phyloP scores from a whole-genome alignment of 306 rosid species.

The Hippophae gyantsensis region DNA sequence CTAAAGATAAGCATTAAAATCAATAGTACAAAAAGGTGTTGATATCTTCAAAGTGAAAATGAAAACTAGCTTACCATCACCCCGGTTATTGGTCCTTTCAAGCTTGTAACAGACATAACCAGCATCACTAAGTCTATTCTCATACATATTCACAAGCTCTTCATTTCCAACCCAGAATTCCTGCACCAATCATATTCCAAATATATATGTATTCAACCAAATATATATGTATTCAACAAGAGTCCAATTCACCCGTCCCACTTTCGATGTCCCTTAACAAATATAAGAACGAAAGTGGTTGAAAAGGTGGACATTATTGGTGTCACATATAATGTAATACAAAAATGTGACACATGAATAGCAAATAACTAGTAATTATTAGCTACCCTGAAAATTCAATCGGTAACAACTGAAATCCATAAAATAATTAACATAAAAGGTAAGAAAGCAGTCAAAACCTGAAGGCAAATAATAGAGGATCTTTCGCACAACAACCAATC shows the following conservation, averaged over 20 bases:
- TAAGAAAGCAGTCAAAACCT: constrained; percentile 36
- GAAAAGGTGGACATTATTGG: too few relatives aligned
- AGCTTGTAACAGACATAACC: constrained; percentile 76
- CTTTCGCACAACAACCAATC: constrained; percentile 67
- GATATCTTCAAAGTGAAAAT: neutral
- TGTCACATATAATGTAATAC: too few relatives aligned
- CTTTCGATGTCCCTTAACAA: too few relatives aligned
- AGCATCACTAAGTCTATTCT: constrained; percentile 60
- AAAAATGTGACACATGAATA: too few relatives aligned
- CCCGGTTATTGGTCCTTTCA: constrained; percentile 91
- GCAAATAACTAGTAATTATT: neutral
- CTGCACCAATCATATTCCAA: constrained; percentile 25
- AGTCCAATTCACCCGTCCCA: too few relatives aligned
- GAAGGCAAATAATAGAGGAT: constrained; percentile 95
- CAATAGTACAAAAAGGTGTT: neutral
- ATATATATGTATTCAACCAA: neutral
- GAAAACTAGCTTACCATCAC: constrained; percentile 57
- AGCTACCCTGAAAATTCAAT: neutral
- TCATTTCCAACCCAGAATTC: constrained; percentile 84
- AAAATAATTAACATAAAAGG: neutral
- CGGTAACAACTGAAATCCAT: neutral
- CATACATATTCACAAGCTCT: constrained; percentile 72
- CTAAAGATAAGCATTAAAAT: too few relatives aligned
- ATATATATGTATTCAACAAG: neutral
- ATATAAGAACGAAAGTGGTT: too few relatives aligned